phyloP scores from a whole-genome alignment of 352 stramenopile genomes.

The Globisporangium cederbergense region DNA sequence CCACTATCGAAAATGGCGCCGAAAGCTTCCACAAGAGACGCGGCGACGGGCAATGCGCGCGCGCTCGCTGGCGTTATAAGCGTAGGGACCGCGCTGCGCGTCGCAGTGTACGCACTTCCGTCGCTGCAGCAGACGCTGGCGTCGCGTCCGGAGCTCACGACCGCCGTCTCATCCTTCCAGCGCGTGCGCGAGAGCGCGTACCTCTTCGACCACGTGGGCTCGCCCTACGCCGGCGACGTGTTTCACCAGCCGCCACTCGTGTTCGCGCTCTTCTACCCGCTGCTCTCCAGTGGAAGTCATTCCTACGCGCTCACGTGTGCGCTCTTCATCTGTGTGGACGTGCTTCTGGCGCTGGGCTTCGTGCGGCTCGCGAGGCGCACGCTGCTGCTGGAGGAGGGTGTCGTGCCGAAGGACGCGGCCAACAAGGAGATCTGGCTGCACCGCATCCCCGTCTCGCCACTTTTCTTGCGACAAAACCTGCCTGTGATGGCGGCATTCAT shows the following conservation, averaged over 20 bases:
- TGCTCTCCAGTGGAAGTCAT: conserved; percentile 4
- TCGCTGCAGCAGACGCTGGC: conserved; percentile 37
- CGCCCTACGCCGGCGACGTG: conserved; percentile 72
- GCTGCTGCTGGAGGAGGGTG: conserved; percentile 48
- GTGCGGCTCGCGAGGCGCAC: conserved; percentile 44
- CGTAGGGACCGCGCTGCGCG: conserved; percentile 35
- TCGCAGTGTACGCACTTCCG: conserved; percentile 32
- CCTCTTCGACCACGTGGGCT: conserved; percentile 40
- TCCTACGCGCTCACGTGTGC: conserved; percentile 30
- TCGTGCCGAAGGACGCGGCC: conserved; percentile 25
- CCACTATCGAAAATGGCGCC: neutral
- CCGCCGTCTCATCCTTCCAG: conserved; percentile 53
- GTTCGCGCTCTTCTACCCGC: conserved; percentile 60
- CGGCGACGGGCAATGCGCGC: conserved; percentile 3
- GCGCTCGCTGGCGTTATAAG: conserved; percentile 23
- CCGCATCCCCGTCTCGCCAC: conserved; percentile 63
- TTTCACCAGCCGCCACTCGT: conserved; percentile 83
- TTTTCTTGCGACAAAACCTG: conserved; percentile 46
- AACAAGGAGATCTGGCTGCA: conserved; percentile 69
- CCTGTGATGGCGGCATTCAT: conserved; percentile 49
- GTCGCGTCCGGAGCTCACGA: conserved; percentile 62
- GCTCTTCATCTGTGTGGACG: conserved; percentile 52
- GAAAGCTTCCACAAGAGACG: neutral
- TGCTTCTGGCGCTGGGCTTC: conserved; percentile 55
- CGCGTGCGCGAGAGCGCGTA: conserved; percentile 61